Percentiles rank a stretch among this genome's conserved stretches.
Evolutionary conservation across 441 rosid genomes (phyloP).

Genomic region (Viola pubescens): DNA sequence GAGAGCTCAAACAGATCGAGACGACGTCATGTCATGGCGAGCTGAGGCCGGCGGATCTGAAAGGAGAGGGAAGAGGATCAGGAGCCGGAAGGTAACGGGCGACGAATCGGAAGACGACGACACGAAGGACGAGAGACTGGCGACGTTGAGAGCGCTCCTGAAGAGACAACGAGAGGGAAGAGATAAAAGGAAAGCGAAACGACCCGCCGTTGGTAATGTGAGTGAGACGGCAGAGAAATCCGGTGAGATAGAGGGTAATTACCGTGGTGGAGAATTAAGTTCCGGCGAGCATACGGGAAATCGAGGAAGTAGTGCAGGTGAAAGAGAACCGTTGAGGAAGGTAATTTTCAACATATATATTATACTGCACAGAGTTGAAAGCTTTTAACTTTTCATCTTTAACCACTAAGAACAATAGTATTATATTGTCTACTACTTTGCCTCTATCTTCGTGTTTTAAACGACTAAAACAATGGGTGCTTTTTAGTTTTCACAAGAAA

Average conservation of each 20-base stretch:
- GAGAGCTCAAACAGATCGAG: constrained; percentile 9
- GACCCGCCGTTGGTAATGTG: not conserved
- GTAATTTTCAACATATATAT: not conserved
- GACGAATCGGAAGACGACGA: not conserved
- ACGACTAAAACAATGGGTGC: not conserved
- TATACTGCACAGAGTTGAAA: not conserved
- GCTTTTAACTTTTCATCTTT: not conserved
- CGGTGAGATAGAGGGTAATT: not conserved
- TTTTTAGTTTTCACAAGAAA: too few species aligned
- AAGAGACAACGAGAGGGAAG: too few species aligned
- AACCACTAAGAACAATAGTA: not conserved
- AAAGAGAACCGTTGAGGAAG: not conserved
- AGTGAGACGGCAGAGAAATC: not conserved
- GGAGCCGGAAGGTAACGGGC: not conserved
- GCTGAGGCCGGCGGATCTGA: constrained; percentile 18
- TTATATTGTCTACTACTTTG: not conserved
- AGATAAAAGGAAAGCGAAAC: not conserved
- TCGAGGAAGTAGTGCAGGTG: not conserved
- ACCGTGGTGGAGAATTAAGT: not conserved
- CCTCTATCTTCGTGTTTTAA: not conserved
- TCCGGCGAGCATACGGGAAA: not conserved
- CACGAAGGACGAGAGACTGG: not conserved
- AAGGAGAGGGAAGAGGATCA: constrained; percentile 11
- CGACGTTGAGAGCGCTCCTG: not conserved
- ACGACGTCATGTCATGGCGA: too few species aligned